Conservation (phyloP, 2,329 filamentous ascomycete species). For the Tolypocladium ovalisporum region DNA sequence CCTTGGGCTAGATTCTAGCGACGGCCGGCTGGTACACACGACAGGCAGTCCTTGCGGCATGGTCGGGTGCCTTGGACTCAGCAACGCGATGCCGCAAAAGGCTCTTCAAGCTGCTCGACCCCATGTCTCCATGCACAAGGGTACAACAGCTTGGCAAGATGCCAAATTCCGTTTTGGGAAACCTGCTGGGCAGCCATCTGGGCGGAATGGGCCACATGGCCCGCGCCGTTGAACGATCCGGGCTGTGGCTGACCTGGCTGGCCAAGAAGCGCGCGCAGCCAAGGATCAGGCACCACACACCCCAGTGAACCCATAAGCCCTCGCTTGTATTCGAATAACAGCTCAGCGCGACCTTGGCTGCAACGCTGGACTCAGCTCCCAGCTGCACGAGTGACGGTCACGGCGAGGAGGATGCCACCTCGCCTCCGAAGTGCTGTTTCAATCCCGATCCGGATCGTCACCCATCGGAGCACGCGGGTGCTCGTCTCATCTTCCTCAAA, state of each 20-base stretch:
- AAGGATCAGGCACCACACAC: neutral
- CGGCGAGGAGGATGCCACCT: neutral
- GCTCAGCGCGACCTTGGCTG: neutral
- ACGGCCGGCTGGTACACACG: neutral
- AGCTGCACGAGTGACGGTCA: neutral
- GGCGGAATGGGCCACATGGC: neutral
- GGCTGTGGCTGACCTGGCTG: neutral
- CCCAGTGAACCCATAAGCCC: neutral
- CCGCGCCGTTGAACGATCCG: neutral
- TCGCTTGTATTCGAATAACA: neutral
- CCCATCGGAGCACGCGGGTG: neutral
- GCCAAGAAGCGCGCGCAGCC: neutral
- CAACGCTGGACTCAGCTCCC: neutral
- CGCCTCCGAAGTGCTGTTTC: neutral
- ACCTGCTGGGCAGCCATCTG: neutral
- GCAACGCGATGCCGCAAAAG: neutral
- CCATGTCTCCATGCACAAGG: neutral
- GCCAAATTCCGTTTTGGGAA: neutral
- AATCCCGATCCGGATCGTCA: neutral
- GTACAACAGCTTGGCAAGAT: neutral
- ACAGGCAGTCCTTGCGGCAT: neutral
- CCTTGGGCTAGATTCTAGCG: neutral
- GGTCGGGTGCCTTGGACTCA: no score
- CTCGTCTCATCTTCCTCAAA: neutral
- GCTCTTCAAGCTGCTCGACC: neutral